A percentile compares a stretch with the other conserved stretches of the same genome.
These are phyloP conservation scores for Globisporangium radiosum DNA, from an alignment of 352 stramenopile genomes.

Conservation along the genomic window DNA sequence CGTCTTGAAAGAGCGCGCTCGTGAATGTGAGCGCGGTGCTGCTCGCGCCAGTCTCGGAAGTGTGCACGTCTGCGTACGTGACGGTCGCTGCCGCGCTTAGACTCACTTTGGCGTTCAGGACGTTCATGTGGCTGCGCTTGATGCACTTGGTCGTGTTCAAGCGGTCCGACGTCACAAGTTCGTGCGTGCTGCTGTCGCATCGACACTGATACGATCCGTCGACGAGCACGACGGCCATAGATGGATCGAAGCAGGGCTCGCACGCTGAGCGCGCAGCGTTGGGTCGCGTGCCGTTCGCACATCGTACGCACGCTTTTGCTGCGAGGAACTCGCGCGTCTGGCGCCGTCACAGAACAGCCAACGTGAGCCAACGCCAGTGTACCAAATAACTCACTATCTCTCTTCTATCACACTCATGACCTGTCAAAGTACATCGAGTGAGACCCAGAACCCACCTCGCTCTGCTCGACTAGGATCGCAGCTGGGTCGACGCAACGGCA, in stretches of 20 bases:
- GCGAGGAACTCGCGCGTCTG: constrained; percentile 44
- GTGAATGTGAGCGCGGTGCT: constrained; percentile 23
- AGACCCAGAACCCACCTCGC: constrained; percentile 16
- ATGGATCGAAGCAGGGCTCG: constrained; percentile 56
- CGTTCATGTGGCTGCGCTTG: constrained; percentile 31
- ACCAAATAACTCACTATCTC: neutral
- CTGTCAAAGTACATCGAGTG: no score
- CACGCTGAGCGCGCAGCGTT: constrained; percentile 44
- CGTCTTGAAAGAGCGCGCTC: constrained; percentile 73
- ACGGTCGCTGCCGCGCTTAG: constrained; percentile 26
- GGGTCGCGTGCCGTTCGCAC: constrained; percentile 29
- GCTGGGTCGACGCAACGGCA: constrained; percentile 34
- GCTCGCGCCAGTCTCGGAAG: constrained; percentile 18
- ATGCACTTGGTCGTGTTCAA: constrained; percentile 36
- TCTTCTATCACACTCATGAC: neutral
- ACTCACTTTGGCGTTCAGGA: constrained; percentile 46
- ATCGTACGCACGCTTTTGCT: constrained; percentile 59
- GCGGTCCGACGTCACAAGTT: constrained; percentile 35
- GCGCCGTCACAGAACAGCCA: neutral
- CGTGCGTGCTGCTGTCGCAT: constrained; percentile 50
- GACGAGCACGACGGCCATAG: constrained; percentile 55
- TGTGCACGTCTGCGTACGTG: constrained; percentile 34
- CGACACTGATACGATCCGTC: constrained; percentile 29
- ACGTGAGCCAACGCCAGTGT: neutral
- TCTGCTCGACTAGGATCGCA: constrained; percentile 50